Conservation (phyloP, 2,329 filamentous ascomycete species). For the Colletotrichum sp. region DNA sequence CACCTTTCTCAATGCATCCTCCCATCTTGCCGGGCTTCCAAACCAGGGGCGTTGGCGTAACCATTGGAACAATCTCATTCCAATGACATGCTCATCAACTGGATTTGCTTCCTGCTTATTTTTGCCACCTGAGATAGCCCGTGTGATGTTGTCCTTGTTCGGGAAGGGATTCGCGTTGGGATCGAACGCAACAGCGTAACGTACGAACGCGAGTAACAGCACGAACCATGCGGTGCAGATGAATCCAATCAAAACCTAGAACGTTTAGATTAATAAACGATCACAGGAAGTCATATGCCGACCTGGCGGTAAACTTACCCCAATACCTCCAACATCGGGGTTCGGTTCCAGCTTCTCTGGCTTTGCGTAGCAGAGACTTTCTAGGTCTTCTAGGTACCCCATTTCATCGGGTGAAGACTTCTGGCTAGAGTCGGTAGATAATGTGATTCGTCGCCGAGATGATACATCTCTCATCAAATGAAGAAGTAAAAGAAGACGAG, state of each 20-base stretch:
- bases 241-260: background rate
- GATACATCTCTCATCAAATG: too few species aligned
- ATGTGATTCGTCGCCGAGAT: rapidly evolving
- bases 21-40: background rate
- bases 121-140: background rate
- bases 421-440: background rate
- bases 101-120: rapidly evolving
- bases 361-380: background rate
- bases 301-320: background rate
- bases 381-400: background rate
- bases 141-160: background rate
- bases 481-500: too few species aligned
- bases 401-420: background rate
- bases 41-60: background rate
- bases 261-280: background rate
- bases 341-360: background rate
- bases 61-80: background rate
- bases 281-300: rapidly evolving
- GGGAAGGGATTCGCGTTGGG: background rate
- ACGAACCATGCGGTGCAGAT: background rate
- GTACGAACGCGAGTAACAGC: background rate
- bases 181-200: background rate
- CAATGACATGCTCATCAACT: background rate
- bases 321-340: background rate
- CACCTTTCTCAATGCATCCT: background rate